Conservation (phyloP, 345 rosid species). For the Atalantia buxifolia region DNA sequence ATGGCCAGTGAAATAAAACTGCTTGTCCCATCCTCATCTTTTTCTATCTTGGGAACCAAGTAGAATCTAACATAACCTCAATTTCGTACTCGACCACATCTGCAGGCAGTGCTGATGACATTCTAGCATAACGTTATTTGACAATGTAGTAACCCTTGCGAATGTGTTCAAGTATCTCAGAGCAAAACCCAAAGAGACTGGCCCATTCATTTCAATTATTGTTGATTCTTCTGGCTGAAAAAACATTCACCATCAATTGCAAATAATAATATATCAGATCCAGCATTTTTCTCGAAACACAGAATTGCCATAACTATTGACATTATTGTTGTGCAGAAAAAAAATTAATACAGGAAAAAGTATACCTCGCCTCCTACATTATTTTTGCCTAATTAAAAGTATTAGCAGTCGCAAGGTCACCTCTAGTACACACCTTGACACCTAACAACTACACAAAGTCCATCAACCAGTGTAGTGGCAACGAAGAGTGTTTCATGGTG, state of each 20-base stretch:
- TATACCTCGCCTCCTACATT: conserved; percentile 79
- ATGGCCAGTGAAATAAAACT: too few species aligned
- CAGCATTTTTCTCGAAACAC: neutral
- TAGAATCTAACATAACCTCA: conserved; percentile 89
- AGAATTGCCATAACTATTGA: neutral
- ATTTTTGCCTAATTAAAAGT: conserved; percentile 88
- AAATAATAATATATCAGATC: neutral
- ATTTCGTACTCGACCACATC: conserved; percentile 94
- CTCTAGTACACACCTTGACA: conserved; percentile 88
- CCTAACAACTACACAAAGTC: conserved; percentile 65
- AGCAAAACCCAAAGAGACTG: too few species aligned
- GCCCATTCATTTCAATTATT: conserved; percentile 3
- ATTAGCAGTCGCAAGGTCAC: conserved; percentile 92
- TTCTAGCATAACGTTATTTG: conserved; percentile 74
- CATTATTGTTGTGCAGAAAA: neutral
- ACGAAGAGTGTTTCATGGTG: too few species aligned
- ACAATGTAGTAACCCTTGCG: conserved; percentile 90
- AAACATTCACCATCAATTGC: neutral
- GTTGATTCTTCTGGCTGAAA: conserved; percentile 94
- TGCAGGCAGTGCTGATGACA: conserved; percentile 83
- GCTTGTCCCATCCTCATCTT: conserved; percentile 83
- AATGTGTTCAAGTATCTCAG: conserved; percentile 20
- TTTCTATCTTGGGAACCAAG: conserved; percentile 97
- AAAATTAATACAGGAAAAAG: neutral
- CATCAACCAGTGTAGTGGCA: too few species aligned